Conservation (phyloP, 202 grass and related monocot genomes). For the Setaria italica region DNA sequence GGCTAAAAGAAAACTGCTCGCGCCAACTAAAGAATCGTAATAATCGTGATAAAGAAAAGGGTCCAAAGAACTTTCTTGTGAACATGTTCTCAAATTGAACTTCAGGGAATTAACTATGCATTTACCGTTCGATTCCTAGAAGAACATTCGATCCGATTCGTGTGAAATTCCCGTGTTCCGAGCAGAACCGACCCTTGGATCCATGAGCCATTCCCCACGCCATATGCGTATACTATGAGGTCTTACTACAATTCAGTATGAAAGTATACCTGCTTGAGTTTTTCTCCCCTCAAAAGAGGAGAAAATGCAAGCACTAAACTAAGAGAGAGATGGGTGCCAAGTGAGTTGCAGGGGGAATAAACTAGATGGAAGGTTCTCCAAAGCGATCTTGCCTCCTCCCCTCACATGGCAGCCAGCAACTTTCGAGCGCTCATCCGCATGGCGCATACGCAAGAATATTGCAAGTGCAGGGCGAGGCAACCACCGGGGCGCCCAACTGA, state of each 20-base stretch:
- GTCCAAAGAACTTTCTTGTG: not conserved
- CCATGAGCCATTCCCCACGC: not conserved
- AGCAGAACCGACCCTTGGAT: not conserved
- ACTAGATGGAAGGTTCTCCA: slow-evolving; percentile 45
- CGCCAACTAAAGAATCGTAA: slow-evolving; percentile 8
- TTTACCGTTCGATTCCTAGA: not conserved
- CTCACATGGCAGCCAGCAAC: slow-evolving; percentile 50
- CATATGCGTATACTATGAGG: not conserved
- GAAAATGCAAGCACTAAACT: not conserved
- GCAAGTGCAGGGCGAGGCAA: slow-evolving; percentile 32
- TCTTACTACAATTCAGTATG: not conserved
- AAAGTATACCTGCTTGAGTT: not conserved
- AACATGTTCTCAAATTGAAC: not conserved
- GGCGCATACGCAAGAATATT: slow-evolving; percentile 36
- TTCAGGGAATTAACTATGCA: too few species aligned
- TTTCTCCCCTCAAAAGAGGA: not conserved
- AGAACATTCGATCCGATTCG: not conserved
- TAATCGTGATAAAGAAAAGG: not conserved
- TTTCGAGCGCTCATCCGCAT: slow-evolving; percentile 20
- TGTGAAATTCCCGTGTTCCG: not conserved
- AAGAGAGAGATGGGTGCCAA: slow-evolving; percentile 11
- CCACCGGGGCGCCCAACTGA: slow-evolving; percentile 42
- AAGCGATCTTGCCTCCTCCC: slow-evolving; percentile 22
- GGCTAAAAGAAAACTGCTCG: not conserved
- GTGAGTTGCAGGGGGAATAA: slow-evolving; percentile 29